Evolutionary conservation across 2,329 filamentous ascomycete genomes (phyloP), one percentile per base, ranked within the genome.

Genomic region (Truncatella angustata): DNA sequence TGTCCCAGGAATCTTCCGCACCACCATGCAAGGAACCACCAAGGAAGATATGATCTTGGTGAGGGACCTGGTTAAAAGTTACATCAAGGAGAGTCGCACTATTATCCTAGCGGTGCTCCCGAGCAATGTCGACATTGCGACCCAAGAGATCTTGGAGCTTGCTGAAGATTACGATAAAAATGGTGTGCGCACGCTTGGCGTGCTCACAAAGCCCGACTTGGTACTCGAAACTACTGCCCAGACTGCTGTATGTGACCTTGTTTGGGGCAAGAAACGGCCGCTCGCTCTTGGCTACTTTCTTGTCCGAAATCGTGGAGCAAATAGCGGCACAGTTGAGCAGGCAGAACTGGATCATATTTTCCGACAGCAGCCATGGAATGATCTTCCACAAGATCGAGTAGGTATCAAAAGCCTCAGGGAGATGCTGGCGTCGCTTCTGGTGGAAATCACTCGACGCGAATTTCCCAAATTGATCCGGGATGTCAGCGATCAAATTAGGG

Each of bases 141-240:
- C 69, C 0, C 72, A 75, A 14, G 70, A 71, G 39, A 73, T 75
- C 5, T 49, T 76, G 1, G 65, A 65, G 0, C 62, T 67, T 2
- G 70, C 72, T 0, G 63, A 67, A 2, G 63, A 66, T 0, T 66
- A 53, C 0, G 78, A 80, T 11, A 68, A 71, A 0, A 50, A 67
- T 0, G 75, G 76, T 0, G 55, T 62, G 4, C 56, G 77, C 0
- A 80, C 76, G 0, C 60, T 80, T 6, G 74, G 73, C 0, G 72
- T 80, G 0, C 68, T 86, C 0, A 87, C 83, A 0, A 87, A 86
- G 56, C 78, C 81, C 0, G 82, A 87, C 50, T 66, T 84, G 0
- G 73, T 76, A 0, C 56, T 53, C 0, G 75, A 79, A 44, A 49
- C 60, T 0, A 67, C 66, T 0, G 70, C 65, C 0, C 63, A 71